These are phyloP conservation scores for Calonectria pseudoreteaudii DNA, from an alignment of 2,329 filamentous ascomycete species.

Conservation along the genomic window DNA sequence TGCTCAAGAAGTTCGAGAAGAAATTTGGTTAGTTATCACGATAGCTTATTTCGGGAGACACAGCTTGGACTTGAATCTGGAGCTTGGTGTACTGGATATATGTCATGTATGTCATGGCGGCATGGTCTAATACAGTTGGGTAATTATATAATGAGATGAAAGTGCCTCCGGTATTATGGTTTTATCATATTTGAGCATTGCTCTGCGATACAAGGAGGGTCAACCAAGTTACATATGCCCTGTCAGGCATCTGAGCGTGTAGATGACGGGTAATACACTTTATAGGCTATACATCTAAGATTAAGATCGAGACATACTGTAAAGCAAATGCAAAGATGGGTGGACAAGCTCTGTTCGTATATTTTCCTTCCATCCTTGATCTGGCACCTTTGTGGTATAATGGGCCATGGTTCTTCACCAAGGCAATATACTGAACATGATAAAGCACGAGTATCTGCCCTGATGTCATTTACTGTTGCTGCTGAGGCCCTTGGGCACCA, in stretches of 20 bases:
- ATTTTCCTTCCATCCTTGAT: neutral
- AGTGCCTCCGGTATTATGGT: neutral
- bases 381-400: neutral
- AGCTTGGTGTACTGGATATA: neutral
- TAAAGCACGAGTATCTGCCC: too few species aligned
- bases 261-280: too few species aligned
- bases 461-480: too few species aligned
- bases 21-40: slow-evolving; percentile 64
- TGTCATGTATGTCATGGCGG: neutral
- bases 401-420: neutral
- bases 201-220: neutral
- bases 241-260: neutral
- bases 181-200: neutral
- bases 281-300: neutral
- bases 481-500: too few species aligned
- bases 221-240: neutral
- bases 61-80: slow-evolving; percentile 2
- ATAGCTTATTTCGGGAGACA: neutral
- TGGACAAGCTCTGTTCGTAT: too few species aligned
- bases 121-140: neutral
- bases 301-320: neutral
- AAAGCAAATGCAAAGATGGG: neutral
- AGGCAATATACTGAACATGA: neutral
- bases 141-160: slow-evolving; percentile 18
- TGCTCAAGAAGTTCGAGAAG: slow-evolving; percentile 85